phyloP scores from a whole-genome alignment of 495 filamentous ascomycete genomes.

The Aspergillus sparsus region DNA sequence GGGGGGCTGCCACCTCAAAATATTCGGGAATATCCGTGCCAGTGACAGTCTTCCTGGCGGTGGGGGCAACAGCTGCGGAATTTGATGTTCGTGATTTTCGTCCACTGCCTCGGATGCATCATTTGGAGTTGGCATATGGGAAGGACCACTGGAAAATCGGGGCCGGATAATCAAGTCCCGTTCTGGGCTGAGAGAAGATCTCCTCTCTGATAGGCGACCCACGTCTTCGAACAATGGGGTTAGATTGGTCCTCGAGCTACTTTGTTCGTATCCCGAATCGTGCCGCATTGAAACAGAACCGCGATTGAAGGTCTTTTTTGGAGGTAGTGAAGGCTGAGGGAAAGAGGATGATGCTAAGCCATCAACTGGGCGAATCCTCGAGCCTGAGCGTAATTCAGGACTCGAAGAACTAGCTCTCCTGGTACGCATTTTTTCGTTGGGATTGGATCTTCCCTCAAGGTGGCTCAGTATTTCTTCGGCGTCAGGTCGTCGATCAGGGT shows the following conservation, averaged over 20 bases:
- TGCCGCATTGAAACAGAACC: conserved; percentile 31
- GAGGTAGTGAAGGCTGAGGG: conserved; percentile 35
- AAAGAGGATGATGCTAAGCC: conserved; percentile 35
- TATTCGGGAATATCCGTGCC: conserved; percentile 26
- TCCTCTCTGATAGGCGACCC: conserved; percentile 24
- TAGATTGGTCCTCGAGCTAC: conserved; percentile 23
- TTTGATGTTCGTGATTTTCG: conserved; percentile 36
- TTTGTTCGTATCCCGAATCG: conserved; percentile 36
- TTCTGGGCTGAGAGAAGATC: conserved; percentile 32
- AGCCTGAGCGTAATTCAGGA: conserved; percentile 55
- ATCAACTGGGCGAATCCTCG: conserved; percentile 60
- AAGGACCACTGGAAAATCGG: conserved; percentile 29
- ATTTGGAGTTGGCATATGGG: conserved; percentile 25
- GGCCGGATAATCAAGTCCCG: conserved; percentile 42
- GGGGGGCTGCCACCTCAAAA: conserved; percentile 25
- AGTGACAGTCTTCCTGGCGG: conserved; percentile 36
- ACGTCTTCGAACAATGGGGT: conserved; percentile 20
- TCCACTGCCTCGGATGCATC: conserved; percentile 31
- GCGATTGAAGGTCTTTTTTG: conserved; percentile 32
- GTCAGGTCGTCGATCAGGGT: conserved; percentile 75
- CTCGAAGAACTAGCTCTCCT: conserved; percentile 46
- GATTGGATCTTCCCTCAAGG: conserved; percentile 69
- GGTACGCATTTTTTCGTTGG: conserved; percentile 56
- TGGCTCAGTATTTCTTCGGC: conserved; percentile 84
- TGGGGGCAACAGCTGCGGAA: conserved; percentile 61